These are phyloP conservation scores for Aplosporella prunicola DNA, from an alignment of 2,329 filamentous ascomycete genomes.

Conservation along the genomic window DNA sequence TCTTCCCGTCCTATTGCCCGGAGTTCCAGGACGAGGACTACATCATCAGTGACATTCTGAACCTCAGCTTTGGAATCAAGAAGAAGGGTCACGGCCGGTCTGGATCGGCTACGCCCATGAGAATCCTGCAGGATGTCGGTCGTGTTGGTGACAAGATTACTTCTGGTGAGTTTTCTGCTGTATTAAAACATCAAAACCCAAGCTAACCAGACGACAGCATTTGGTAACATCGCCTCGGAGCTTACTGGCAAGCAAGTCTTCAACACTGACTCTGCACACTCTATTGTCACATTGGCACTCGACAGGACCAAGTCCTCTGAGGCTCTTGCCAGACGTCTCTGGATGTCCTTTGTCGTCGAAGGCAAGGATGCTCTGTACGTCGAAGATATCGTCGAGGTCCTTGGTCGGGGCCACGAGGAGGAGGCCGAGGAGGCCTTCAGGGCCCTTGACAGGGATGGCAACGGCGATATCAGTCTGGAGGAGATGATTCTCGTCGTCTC, in stretches of 20 bases:
- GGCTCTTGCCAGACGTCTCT: slow-evolving; percentile 85
- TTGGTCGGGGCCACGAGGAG: slow-evolving; percentile 61
- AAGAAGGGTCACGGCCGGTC: slow-evolving; percentile 39
- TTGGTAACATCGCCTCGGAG: slow-evolving; percentile 87
- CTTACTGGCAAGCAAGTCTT: slow-evolving; percentile 94
- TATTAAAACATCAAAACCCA: slow-evolving; percentile 2
- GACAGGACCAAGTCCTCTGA: slow-evolving; percentile 78
- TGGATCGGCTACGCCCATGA: slow-evolving; percentile 67
- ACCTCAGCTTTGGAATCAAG: slow-evolving; percentile 54
- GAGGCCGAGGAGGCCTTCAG: slow-evolving; percentile 82
- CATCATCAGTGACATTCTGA: slow-evolving; percentile 65
- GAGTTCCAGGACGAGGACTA: slow-evolving; percentile 92
- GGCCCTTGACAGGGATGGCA: slow-evolving; percentile 73
- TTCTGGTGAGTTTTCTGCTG: too few species aligned
- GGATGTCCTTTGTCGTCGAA: slow-evolving; percentile 97
- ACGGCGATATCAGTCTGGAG: slow-evolving; percentile 88
- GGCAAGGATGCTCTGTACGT: slow-evolving; percentile 67
- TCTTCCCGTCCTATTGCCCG: slow-evolving; percentile 86
- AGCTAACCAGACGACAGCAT: too few species aligned
- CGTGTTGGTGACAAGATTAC: slow-evolving; percentile 89
- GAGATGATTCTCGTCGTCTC: slow-evolving; percentile 87
- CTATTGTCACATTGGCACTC: slow-evolving; percentile 77
- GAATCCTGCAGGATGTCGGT: slow-evolving; percentile 59
- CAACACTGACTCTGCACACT: slow-evolving; percentile 83
- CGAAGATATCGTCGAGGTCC: slow-evolving; percentile 80